phyloP scores from a whole-genome alignment of 2,329 filamentous ascomycete genomes.

The Hypoxylon sp. region DNA sequence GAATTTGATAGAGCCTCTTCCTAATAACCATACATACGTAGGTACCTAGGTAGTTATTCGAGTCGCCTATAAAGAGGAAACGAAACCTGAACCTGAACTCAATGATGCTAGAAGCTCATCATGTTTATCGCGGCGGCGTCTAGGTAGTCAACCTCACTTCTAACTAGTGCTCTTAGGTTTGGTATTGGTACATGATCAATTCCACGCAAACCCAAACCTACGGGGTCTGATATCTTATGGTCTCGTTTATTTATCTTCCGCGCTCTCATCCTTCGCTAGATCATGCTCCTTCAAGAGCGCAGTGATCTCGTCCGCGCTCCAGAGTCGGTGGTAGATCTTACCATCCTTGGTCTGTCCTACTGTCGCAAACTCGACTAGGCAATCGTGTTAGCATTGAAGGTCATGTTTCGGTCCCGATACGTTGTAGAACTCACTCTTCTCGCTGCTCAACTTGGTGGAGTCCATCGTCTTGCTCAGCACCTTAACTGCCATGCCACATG shows the following conservation, averaged over 20 bases:
- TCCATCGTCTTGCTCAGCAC: slow-evolving; percentile 99
- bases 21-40: background rate
- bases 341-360: slow-evolving; percentile 95
- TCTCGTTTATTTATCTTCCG: slow-evolving; percentile 72
- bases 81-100: background rate
- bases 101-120: slow-evolving; percentile 11
- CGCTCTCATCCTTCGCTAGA: slow-evolving; percentile 86
- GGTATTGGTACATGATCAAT: slow-evolving; percentile 46
- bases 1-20: background rate
- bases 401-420: background rate
- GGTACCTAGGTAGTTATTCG: background rate
- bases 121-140: slow-evolving; percentile 15
- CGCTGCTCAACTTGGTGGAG: slow-evolving; percentile 97
- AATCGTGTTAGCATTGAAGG: slow-evolving; percentile 47
- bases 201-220: slow-evolving; percentile 17
- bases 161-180: slow-evolving; percentile 27
- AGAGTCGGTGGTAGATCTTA: slow-evolving; percentile 98
- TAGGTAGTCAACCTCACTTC: slow-evolving; percentile 1
- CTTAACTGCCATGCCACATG: slow-evolving; percentile 97
- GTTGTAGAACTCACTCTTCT: slow-evolving; percentile 83
- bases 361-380: slow-evolving; percentile 93
- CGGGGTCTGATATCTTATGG: slow-evolving; percentile 21
- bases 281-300: slow-evolving; percentile 95
- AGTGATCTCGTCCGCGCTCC: slow-evolving; percentile 97
- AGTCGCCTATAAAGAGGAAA: background rate